Evolutionary conservation across 208 protist species (phyloP), one percentile per base, ranked within the genome.

Genomic region (Spironucleus salmonicida): DNA sequence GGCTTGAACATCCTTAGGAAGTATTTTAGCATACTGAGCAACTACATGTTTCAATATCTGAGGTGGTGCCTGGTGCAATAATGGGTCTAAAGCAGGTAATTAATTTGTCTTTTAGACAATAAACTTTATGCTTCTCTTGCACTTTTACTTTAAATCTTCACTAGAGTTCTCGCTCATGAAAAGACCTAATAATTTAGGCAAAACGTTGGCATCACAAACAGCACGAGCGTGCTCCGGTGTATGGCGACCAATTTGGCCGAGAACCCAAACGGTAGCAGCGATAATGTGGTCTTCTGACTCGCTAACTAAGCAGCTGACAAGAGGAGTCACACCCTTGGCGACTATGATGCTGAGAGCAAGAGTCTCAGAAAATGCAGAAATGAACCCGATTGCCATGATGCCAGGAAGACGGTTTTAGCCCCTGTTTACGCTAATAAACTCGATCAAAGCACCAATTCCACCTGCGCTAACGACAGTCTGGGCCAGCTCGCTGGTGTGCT

Each of bases 351-450:
- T 86, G 58, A 94, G 84, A 19, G 94, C 94, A 15, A 97, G 85
- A 2, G 92, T 94, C 81, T 96, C 92, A 19, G 88, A 92, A 83
- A 95, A 98, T 61, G 93, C 92, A 32, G 91, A 85, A 77, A 98
- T 95, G 84, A 95, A 98, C 39, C 94, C 94, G 34, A 98, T 87
- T 11, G 92, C 91, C 93, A 98, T 98, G 78, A 98, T 91, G 74
- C 91, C 93, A 11, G 93, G 92, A 58, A 98, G 82, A 4, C 89
- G 84, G 42, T 87, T 89, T 79, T 89, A 90, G 64, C 90, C 92
- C 15, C 81, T 80, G 1, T 86, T 88, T 67, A 94, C 88, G 76
- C 84, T 93, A 35, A 94, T 89, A 87, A 95, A 97, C 81, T 96
- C 92, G 15, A 97, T 93, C 29, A 98, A 82, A 0, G 93, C 93